Base-by-base conservation (phyloP, 805 yeast genomes). In the Saccharomycopsis sp. region DNA sequence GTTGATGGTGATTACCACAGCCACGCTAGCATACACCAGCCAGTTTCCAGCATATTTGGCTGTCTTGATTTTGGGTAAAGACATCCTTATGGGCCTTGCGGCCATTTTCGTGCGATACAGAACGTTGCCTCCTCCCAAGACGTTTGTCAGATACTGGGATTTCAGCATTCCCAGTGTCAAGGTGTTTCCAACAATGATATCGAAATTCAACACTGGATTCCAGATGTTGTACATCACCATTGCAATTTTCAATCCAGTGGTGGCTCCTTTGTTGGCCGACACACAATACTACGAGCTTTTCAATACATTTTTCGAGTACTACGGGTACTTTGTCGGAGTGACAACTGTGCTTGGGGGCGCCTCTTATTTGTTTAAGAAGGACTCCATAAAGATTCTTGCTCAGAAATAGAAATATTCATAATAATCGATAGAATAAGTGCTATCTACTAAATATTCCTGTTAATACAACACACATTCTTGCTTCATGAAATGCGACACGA, bases 191-290 rank as follows among this genome's bases (percentile, higher is more conserved):
- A 89, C 95, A 3, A 73, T 77, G 44, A 82, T 95, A 23, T 90
- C 97, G 12, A 92, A 92, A 68, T 79, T 83, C 70, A 94, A 94
- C 72, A 94, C 99, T 0, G 89, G 85, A 1, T 78, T 94, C 61
- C 99, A 94, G 69, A 92, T 94, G 97, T 68, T 88, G 1, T 91
- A 91, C 65, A 79, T 94, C 50, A 97, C 87, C 0, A 67, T 77
- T 15, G 79, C 82, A 56, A 81, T 87, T 56, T 71, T 80, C 16
- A 75, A 78, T 56, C 87, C 88, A 0, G 83, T 80, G 1, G 56
- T 78, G 14, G 46, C 24, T 16, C 50, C 72, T 41, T 64, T 71
- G 1, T 70, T 75, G 12, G 60, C 79, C 8, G 66, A 66, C 14
- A 68, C 73, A 1, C 64, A 66, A 2, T 61, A 62, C 4, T 64